A percentile compares a stretch with the other conserved stretches of the same genome.
Conservation (phyloP, 495 filamentous ascomycete species). For the Neurospora hispaniola region DNA sequence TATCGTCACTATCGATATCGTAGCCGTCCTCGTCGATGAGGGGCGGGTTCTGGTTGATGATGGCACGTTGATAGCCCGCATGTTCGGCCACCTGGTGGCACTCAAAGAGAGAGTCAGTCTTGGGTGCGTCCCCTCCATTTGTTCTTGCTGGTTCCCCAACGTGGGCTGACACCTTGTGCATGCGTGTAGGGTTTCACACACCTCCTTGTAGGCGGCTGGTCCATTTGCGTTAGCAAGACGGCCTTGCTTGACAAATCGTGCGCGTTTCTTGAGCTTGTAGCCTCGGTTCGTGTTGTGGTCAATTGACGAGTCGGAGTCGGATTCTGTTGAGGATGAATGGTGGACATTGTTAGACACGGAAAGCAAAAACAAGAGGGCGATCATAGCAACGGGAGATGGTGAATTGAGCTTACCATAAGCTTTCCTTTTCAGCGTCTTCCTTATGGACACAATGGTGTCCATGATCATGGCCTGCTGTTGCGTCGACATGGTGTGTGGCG, state of each 20-base stretch:
- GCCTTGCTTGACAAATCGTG: slow-evolving; percentile 68
- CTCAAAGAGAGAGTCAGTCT: background rate
- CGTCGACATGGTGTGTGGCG: slow-evolving; percentile 16
- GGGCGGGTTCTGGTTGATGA: slow-evolving; percentile 65
- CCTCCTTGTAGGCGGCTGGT: slow-evolving; percentile 77
- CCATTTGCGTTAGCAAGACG: slow-evolving; percentile 58
- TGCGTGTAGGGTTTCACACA: slow-evolving; percentile 24
- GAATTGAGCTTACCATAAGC: slow-evolving; percentile 14
- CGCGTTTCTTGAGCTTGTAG: slow-evolving; percentile 79
- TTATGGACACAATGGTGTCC: slow-evolving; percentile 18
- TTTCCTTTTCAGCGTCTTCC: slow-evolving; percentile 19
- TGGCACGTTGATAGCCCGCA: slow-evolving; percentile 72
- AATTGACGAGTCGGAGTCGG: slow-evolving; percentile 78
- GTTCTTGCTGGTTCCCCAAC: background rate
- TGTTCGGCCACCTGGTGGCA: slow-evolving; percentile 62
- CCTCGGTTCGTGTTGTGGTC: slow-evolving; percentile 75
- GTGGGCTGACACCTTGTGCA: background rate
- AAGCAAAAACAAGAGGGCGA: background rate
- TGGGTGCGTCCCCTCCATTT: slow-evolving; percentile 1
- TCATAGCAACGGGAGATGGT: background rate
- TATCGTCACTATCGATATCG: slow-evolving; percentile 70
- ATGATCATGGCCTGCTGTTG: slow-evolving; percentile 23
- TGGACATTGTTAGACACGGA: background rate
- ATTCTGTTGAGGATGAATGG: slow-evolving; percentile 40
- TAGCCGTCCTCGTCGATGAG: slow-evolving; percentile 81